Evolutionary conservation across 495 filamentous ascomycete species (phyloP).

Genomic region (Podospora sp.): DNA sequence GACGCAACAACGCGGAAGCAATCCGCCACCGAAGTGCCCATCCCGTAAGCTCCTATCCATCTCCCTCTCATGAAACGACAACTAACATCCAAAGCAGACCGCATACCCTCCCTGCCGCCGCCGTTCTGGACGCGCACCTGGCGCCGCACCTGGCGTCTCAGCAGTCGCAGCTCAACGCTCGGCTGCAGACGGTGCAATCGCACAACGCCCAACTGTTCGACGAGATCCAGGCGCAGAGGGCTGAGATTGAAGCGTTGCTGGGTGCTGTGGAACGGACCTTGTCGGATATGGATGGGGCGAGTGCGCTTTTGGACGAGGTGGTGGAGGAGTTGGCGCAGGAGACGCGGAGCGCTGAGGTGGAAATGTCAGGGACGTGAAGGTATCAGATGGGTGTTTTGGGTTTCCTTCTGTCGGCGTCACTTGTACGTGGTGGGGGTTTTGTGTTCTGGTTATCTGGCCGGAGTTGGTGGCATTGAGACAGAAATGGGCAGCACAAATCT

Average conservation of each 20-base stretch:
- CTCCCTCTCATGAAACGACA: not conserved
- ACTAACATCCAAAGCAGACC: constrained; percentile 51
- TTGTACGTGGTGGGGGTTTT: not conserved
- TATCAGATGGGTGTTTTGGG: not conserved
- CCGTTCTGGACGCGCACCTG: constrained; percentile 71
- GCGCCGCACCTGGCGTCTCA: constrained; percentile 65
- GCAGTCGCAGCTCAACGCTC: constrained; percentile 60
- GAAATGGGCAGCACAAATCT: not conserved
- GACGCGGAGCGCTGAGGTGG: constrained; percentile 46
- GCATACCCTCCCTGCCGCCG: constrained; percentile 71
- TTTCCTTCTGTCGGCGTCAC: not conserved
- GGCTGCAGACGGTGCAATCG: constrained; percentile 61
- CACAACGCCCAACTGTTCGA: constrained; percentile 67
- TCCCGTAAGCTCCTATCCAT: constrained; percentile 47
- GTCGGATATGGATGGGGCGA: constrained; percentile 69
- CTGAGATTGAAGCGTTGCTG: constrained; percentile 72
- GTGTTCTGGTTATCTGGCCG: no score
- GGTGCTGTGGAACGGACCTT: constrained; percentile 66
- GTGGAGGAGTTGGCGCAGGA: constrained; percentile 52
- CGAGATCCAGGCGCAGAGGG: constrained; percentile 65
- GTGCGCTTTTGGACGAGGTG: constrained; percentile 46
- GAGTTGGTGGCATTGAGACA: not conserved
- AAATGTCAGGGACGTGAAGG: constrained; percentile 24
- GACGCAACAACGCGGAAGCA: constrained; percentile 67
- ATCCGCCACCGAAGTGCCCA: constrained; percentile 22